Base-by-base conservation (phyloP, 1,284 basidiomycete genomes). In the Vanrija pseudolonga region DNA sequence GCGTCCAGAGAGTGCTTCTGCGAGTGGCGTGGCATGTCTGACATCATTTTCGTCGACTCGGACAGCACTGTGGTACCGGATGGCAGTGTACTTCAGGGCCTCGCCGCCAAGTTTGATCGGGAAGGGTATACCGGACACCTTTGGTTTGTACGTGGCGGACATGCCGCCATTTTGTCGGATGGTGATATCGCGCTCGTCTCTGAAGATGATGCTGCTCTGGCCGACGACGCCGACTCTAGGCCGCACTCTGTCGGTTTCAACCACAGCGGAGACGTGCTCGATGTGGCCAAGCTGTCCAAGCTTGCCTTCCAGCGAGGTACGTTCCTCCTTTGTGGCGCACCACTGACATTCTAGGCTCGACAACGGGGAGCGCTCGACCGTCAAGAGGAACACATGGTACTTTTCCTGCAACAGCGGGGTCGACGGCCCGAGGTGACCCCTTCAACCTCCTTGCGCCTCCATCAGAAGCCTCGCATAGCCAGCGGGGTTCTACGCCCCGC, bases 101-200 rank as follows among this genome's bases (percentile, higher is more conserved):
- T 96, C n/a, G 80, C 95, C 38, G 81, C 83, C 66, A 96, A 96
- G 74, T 93, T 95, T 71, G 83, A 82, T 41, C 79, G 81, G 46
- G 87, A 87, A 56, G 85, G 84, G 15, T 91, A 82, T 72, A 50
- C 71, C 0, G 84, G 84, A 11, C 80, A 85, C 45, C 78, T 96
- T 4, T 81, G 78, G 36, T 94, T 88, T 83, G 74, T 95, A 48
- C 80, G 81, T 55, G 92, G 91, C 36, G 92, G 92, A 2, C 89
- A 90, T 66, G 81, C 85, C 52, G 83, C 68, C 1, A 23, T 66
- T 6, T 44, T 56, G 17, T 39, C 45, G 3, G 38, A 54, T 3
- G 53, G 57, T 5, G 45, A 62, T 3, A 23, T 43, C 12, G 38
- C 48, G 23, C 26, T 62, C 19, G 53, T 59, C 2, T 32, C 56